Conservation (phyloP, 495 filamentous ascomycete genomes). For the Penicillium macrosclerotiorum region DNA sequence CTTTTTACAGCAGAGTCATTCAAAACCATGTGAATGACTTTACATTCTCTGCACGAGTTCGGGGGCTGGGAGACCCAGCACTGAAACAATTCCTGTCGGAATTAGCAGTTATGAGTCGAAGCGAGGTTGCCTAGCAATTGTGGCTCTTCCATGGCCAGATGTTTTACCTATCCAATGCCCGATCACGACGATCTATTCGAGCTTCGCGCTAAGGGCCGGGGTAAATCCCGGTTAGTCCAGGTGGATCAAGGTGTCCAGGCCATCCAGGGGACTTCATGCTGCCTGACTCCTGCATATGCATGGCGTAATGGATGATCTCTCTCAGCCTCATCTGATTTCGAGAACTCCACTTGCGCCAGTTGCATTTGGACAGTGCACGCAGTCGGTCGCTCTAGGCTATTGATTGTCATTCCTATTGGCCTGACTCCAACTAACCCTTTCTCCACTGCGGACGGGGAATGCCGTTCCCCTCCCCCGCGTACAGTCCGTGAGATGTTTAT, state of each 20-base stretch:
- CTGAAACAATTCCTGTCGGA: too few relatives aligned
- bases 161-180: conserved; percentile 1
- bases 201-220: too few relatives aligned
- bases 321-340: conserved; percentile 4
- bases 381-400: conserved; percentile 3
- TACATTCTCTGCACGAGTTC: too few relatives aligned
- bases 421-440: not conserved
- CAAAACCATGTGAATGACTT: too few relatives aligned
- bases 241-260: not conserved
- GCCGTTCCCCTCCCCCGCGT: not conserved
- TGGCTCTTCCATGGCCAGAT: too few relatives aligned
- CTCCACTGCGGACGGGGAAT: not conserved
- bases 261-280: not conserved
- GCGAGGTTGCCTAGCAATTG: too few relatives aligned
- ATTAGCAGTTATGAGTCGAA: too few relatives aligned
- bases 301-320: not conserved
- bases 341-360: not conserved
- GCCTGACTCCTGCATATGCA: not conserved
- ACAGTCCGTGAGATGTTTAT: not conserved
- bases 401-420: not conserved
- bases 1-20: too few relatives aligned
- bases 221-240: not conserved
- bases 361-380: not conserved
- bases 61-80: too few relatives aligned
- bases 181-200: too few relatives aligned